Conservation (phyloP, 768 basidiomycete genomes). For the Suillus luteus region DNA sequence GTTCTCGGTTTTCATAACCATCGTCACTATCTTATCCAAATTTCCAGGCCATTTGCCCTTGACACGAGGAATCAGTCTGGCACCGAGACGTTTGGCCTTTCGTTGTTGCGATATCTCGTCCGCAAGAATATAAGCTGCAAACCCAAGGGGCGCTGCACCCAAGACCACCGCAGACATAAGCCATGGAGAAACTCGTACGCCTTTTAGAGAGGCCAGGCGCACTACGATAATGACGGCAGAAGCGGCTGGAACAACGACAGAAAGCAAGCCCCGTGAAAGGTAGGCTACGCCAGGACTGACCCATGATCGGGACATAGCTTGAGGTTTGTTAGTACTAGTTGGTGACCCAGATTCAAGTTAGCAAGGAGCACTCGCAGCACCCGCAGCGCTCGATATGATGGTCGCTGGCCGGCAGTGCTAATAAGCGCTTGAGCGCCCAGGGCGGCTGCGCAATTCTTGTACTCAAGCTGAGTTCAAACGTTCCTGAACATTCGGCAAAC, state of each 20-base stretch:
- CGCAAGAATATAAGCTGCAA: constrained; percentile 9
- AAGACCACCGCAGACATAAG: constrained; percentile 13
- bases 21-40: constrained; percentile 32
- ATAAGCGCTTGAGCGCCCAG: too few relatives aligned
- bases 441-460: too few relatives aligned
- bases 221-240: constrained; percentile 18
- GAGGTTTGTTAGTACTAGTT: neutral
- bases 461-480: too few relatives aligned
- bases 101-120: constrained; percentile 15
- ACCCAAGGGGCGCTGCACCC: constrained; percentile 8
- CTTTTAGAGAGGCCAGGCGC: constrained; percentile 15
- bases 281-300: constrained; percentile 27
- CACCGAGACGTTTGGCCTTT: constrained; percentile 26
- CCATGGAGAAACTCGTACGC: constrained; percentile 16
- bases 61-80: constrained; percentile 33
- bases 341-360: neutral
- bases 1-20: constrained; percentile 22
- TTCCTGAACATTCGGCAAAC: too few relatives aligned
- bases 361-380: neutral
- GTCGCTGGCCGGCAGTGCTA: neutral
- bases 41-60: constrained; percentile 37
- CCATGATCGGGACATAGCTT: constrained; percentile 6
- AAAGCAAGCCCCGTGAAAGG: constrained; percentile 18
- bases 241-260: constrained; percentile 17
- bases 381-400: too few relatives aligned